Base-by-base conservation (phyloP, 768 basidiomycete species). In the Termitomyces titanicus region DNA sequence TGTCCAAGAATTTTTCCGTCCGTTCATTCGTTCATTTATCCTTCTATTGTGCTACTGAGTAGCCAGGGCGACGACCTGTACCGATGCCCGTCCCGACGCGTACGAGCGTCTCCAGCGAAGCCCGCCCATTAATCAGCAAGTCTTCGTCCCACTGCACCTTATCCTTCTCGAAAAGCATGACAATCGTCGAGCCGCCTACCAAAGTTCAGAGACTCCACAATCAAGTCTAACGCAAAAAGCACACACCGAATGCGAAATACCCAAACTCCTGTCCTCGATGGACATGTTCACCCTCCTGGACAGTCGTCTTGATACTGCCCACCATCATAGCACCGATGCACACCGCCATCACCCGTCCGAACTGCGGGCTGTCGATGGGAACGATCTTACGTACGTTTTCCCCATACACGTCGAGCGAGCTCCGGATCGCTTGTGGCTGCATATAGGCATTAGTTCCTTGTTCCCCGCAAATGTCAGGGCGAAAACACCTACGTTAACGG, bases 251-350 rank as follows among this genome's bases (percentile, higher is more conserved):
- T 0, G 94, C 94, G 64, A 98, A 98, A 66, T 92, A 96, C 1
- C 94, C 92, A 64, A 96, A 83, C 65, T 98, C 96, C 58, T 98
- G 82, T 2, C 94, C 94, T 12, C 92, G 83, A 63, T 79, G 79
- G 57, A 98, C 85, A 0, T 74, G 61, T 20, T 96, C 81, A 1
- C 94, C 94, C 63, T 95, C 92, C 45, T 86, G 63, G n/a, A 94
- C 88, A 0, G 93, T 94, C 5, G 88, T 90, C 63, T 84, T 70
- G 66, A 98, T 98, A 56, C 86, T 92, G 10, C 91, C 94, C 12
- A 91, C 95, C 91, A 94, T 92, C 93, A 95, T 95, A 7, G 93
- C 93, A 22, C 94, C 94, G 8, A 95, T 77, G 61, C 92, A 94
- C 1, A 96, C 93, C 1, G 85, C 87, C 85, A 96, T 92, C 20